phyloP scores from a whole-genome alignment of 2,329 filamentous ascomycete genomes.

The Talaromyces funiculosus region DNA sequence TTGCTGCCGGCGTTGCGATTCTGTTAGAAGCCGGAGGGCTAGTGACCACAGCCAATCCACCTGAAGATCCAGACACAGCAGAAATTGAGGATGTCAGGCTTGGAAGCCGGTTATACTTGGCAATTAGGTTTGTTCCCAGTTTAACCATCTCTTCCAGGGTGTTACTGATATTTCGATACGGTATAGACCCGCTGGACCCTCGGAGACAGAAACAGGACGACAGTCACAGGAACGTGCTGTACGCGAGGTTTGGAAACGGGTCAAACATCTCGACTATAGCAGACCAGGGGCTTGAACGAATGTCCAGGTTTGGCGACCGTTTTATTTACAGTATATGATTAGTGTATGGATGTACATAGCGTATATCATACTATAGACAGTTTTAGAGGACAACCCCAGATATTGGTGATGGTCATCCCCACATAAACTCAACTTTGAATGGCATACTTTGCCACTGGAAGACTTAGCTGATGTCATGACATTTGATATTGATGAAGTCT shows the following conservation, averaged over 20 bases:
- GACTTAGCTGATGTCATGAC: constrained; percentile 5
- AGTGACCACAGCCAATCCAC: constrained; percentile 68
- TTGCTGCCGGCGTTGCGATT: constrained; percentile 68
- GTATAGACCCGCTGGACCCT: constrained; percentile 59
- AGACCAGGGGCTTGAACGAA: constrained; percentile 52
- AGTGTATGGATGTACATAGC: neutral
- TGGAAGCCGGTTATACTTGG: constrained; percentile 65
- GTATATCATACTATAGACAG: neutral
- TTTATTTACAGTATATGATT: neutral
- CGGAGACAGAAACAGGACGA: constrained; percentile 56
- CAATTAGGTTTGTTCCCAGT: constrained; percentile 49
- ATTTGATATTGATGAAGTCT: neutral
- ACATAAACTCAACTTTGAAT: neutral
- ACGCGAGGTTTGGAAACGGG: constrained; percentile 66
- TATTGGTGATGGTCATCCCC: neutral
- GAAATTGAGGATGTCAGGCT: constrained; percentile 56
- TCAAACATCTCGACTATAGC: constrained; percentile 60
- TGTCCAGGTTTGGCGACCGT: neutral
- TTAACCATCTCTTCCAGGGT: neutral
- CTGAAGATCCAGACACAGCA: constrained; percentile 50
- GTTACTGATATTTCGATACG: neutral
- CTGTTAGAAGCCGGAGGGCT: constrained; percentile 68
- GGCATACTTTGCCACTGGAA: neutral
- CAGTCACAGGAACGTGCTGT: constrained; percentile 65
- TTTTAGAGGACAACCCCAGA: neutral